Evolutionary conservation across 129 eudicot species (phyloP).

Genomic region (Mikania micrantha): DNA sequence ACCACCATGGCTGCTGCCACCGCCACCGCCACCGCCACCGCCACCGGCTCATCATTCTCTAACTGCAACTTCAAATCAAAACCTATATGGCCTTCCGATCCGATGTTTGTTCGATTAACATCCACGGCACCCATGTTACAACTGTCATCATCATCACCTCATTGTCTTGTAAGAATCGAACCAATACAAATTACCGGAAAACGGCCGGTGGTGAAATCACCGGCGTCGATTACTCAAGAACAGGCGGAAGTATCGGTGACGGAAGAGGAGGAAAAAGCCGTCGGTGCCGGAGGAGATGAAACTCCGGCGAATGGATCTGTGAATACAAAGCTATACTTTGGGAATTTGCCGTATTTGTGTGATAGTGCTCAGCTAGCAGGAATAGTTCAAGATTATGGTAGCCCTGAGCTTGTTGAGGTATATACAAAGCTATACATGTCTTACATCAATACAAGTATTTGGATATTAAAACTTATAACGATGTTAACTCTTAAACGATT

Average conservation of each 20-base stretch:
- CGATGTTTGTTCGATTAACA: constrained; percentile 22
- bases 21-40: background rate
- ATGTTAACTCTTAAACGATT: too few species aligned
- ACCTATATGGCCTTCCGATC: constrained; percentile 19
- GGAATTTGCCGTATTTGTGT: constrained; percentile 78
- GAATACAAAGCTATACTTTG: constrained; percentile 52
- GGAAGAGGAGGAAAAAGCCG: constrained; percentile 24
- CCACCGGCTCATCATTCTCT: background rate
- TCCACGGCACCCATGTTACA: constrained; percentile 29
- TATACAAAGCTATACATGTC: too few species aligned
- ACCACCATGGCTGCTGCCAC: background rate
- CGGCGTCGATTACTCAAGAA: constrained; percentile 37
- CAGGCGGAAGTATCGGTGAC: constrained; percentile 25
- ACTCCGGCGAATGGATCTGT: background rate
- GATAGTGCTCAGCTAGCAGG: constrained; percentile 98
- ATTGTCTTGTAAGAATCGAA: constrained; percentile 23
- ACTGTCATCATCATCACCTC: constrained; percentile 18
- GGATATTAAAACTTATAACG: too few species aligned
- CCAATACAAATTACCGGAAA: constrained; percentile 12
- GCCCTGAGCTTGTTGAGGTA: constrained; percentile 95
- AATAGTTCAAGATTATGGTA: constrained; percentile 67
- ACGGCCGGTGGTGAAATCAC: constrained; percentile 25
- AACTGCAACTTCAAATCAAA: background rate
- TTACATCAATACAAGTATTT: too few species aligned
- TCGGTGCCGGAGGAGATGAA: background rate